These are phyloP conservation scores for Lepidium africanum DNA, from an alignment of 345 rosid genomes.

Conservation along the genomic window DNA sequence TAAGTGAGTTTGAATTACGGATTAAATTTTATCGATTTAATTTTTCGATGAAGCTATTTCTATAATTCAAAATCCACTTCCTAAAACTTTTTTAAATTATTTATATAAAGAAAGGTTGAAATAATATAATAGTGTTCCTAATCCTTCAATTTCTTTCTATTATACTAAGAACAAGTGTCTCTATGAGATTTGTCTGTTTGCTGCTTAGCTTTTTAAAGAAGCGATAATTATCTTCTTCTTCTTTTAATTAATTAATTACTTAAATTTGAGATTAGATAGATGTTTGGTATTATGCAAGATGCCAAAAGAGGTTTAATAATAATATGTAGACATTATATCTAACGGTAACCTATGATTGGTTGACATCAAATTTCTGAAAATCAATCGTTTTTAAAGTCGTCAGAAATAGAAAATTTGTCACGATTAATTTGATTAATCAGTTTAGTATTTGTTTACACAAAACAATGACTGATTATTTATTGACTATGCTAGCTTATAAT, in stretches of 20 bases:
- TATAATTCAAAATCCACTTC: too few species aligned
- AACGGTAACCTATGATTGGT: slow-evolving; percentile 10
- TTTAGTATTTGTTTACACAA: neutral
- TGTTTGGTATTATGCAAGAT: slow-evolving; percentile 27
- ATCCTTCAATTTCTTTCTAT: slow-evolving; percentile 14
- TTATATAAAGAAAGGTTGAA: too few species aligned
- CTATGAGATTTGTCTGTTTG: slow-evolving; percentile 19
- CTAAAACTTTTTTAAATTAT: too few species aligned
- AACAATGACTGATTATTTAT: neutral
- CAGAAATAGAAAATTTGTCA: neutral
- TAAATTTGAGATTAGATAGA: slow-evolving; percentile 24
- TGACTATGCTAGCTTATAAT: neutral
- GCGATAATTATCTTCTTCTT: slow-evolving; percentile 12
- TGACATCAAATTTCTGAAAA: neutral
- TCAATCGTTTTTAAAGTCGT: slow-evolving; percentile 3
- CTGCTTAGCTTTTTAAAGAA: slow-evolving; percentile 15
- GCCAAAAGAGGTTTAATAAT: neutral
- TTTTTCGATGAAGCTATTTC: too few species aligned
- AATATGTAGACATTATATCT: neutral
- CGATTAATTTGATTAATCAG: neutral
- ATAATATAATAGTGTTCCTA: slow-evolving; percentile 28
- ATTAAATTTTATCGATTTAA: too few species aligned
- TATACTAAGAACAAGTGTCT: slow-evolving; percentile 22
- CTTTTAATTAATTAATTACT: neutral
- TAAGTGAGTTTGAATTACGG: too few species aligned